Conservation (phyloP, 1,139 yeast species). For the Martiniozyma asiatica region DNA sequence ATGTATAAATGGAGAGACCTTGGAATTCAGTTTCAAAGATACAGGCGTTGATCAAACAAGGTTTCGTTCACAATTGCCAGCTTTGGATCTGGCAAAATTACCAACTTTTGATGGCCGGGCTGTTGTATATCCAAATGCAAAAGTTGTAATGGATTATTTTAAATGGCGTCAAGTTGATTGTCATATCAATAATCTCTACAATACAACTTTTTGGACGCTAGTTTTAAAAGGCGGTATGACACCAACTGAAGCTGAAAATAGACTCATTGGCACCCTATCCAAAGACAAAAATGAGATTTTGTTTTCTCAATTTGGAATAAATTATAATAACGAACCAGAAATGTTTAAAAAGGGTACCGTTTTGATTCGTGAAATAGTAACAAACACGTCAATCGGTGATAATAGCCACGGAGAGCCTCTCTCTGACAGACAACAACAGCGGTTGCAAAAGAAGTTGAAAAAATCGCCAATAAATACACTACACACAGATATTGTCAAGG, state of each 20-base stretch:
- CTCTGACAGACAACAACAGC: constrained; percentile 33
- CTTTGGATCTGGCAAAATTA: constrained; percentile 29
- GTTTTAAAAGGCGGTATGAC: constrained; percentile 60
- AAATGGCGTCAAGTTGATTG: constrained; percentile 97
- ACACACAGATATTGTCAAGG: constrained; percentile 50
- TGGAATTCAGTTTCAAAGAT: background rate
- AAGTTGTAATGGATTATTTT: constrained; percentile 64
- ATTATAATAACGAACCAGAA: constrained; percentile 84
- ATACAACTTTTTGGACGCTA: constrained; percentile 85
- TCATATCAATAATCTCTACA: constrained; percentile 87
- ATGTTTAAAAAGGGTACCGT: constrained; percentile 81
- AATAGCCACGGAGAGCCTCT: constrained; percentile 11
- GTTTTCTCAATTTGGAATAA: constrained; percentile 65
- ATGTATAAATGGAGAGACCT: constrained; percentile 37
- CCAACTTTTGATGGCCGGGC: constrained; percentile 93
- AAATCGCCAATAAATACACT: constrained; percentile 34
- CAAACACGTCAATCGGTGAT: constrained; percentile 15
- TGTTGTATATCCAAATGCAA: constrained; percentile 63
- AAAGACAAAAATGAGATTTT: constrained; percentile 81
- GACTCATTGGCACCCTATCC: constrained; percentile 61
- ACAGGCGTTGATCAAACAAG: too few relatives aligned
- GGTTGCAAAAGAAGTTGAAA: constrained; percentile 34
- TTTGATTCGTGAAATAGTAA: constrained; percentile 38
- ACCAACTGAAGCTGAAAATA: constrained; percentile 68
- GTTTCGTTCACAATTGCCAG: constrained; percentile 30